Conservation (phyloP, 129 eudicot species). For the Lonicera japonica region DNA sequence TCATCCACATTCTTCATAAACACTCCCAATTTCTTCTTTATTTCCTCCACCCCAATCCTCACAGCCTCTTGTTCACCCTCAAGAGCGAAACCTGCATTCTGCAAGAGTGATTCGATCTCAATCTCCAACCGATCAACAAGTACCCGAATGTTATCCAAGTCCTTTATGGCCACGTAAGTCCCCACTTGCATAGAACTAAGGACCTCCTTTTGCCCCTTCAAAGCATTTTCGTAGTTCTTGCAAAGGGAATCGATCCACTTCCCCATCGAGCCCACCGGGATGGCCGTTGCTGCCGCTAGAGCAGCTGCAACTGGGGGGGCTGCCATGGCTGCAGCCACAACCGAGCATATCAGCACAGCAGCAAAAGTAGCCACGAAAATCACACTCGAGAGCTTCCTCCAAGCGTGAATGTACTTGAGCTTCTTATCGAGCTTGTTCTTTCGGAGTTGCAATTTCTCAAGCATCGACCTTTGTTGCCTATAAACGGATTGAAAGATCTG, state of each 20-base stretch:
- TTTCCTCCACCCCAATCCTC: conserved; percentile 67
- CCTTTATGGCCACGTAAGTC: conserved; percentile 62
- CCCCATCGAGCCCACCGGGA: conserved; percentile 89
- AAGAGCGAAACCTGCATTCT: conserved; percentile 40
- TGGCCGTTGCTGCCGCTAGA: conserved; percentile 67
- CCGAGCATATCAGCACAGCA: conserved; percentile 78
- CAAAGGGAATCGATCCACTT: conserved; percentile 73
- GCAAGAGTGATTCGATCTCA: conserved; percentile 54
- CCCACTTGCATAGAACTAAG: conserved; percentile 72
- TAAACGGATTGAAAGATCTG: conserved; percentile 66
- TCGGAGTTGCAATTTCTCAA: conserved; percentile 59
- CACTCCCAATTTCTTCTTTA: conserved; percentile 50
- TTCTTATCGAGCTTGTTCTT: conserved; percentile 65
- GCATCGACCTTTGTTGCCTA: conserved; percentile 65
- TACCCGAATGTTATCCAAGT: conserved; percentile 64
- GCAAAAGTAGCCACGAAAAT: conserved; percentile 87
- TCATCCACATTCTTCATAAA: conserved; percentile 79
- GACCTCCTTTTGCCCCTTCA: conserved; percentile 74
- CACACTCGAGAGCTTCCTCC: conserved; percentile 67
- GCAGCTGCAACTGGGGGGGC: conserved; percentile 87
- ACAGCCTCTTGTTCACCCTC: conserved; percentile 58
- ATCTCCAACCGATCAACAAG: conserved; percentile 62
- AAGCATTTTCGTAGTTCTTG: conserved; percentile 60
- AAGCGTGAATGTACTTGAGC: conserved; percentile 48
- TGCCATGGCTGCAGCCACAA: conserved; percentile 89